Base-by-base conservation (phyloP, 257 asterid species). In the Fraxinus excelsior region DNA sequence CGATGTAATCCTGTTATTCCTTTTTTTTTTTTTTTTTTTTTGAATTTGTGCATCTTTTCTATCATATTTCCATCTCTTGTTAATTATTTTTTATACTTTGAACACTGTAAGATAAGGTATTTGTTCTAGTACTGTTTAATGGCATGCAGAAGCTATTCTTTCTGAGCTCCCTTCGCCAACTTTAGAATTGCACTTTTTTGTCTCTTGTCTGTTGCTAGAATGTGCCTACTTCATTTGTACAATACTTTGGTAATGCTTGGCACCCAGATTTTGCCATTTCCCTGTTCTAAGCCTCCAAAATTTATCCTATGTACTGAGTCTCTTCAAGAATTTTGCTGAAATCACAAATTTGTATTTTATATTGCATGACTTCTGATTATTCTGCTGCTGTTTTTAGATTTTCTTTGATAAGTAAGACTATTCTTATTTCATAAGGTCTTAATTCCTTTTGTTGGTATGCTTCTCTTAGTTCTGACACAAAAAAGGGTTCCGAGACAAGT, bases 401-500 rank as follows among this genome's bases (percentile, higher is more conserved):
- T 78, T 64, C n/a, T 51, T 42, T 26, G 8, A 69, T 74, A 68
- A 42, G 34, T 32, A n/a, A 34, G 71, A 38, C 35, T 51, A 16
- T 58, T 71, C 49, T 58, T 78, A 42, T 44, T 7, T 76, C 68
- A 34, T 81, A 16, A 53, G 21, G 51, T 62, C 34, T 71, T 35
- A 14, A 28, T 79, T 70, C 73, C 70, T 80, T 81, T 26, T 62
- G 13, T 62, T 62, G 68, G 68, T 7, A 23, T 62, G 16, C 68
- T 62, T 76, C 76, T 80, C 86, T 81, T 85, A 84, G 92, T 69
- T 75, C 83, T 62, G 88, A 87, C 68, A 70, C 77, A 84, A 87
- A 81, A 79, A 86, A 75, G 81, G 87, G 88, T 72, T 60, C 86
- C 18, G 94, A 87, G 72, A 75, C 88, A 78, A 79, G 44, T 87